These are phyloP conservation scores for Boletus rex-veris DNA, from an alignment of 768 basidiomycete genomes.

Conservation along the genomic window DNA sequence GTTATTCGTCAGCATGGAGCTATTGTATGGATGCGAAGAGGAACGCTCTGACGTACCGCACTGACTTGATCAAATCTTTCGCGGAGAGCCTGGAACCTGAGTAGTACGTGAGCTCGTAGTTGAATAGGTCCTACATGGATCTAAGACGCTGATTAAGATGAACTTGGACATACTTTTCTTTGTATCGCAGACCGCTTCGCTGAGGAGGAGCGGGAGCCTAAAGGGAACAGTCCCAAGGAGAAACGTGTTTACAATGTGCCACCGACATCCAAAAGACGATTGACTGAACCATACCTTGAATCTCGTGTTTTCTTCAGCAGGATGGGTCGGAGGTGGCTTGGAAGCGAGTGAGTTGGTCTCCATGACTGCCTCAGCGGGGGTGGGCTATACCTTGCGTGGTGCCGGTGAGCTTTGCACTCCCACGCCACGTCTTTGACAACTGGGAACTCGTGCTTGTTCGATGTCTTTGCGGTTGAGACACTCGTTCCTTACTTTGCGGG, in stretches of 20 bases:
- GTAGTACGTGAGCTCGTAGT: not conserved
- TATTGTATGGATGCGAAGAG: not conserved
- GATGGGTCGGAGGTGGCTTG: slow-evolving; percentile 9
- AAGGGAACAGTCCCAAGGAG: not conserved
- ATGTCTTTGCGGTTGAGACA: too few relatives aligned
- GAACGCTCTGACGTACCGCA: slow-evolving; percentile 19
- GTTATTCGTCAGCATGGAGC: not conserved
- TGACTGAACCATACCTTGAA: slow-evolving; percentile 22
- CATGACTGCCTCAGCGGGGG: slow-evolving; percentile 5
- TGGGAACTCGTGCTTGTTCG: too few relatives aligned
- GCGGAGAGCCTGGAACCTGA: slow-evolving; percentile 29
- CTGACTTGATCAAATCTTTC: slow-evolving; percentile 34
- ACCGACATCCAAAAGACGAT: not conserved
- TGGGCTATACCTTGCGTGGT: too few relatives aligned
- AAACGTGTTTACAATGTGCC: not conserved
- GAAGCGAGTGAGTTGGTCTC: slow-evolving; percentile 7
- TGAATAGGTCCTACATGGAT: not conserved
- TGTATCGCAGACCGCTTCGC: slow-evolving; percentile 26
- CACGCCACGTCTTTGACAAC: too few relatives aligned
- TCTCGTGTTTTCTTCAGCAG: slow-evolving; percentile 20
- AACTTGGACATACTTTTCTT: slow-evolving; percentile 27
- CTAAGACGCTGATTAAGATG: not conserved
- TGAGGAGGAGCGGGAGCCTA: slow-evolving; percentile 15
- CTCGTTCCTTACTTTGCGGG: too few relatives aligned
- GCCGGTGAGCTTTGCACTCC: too few relatives aligned